Evolutionary conservation across 2,329 filamentous ascomycete species (phyloP), one percentile per base, ranked within the genome.

Genomic region (Aspergillus felis): DNA sequence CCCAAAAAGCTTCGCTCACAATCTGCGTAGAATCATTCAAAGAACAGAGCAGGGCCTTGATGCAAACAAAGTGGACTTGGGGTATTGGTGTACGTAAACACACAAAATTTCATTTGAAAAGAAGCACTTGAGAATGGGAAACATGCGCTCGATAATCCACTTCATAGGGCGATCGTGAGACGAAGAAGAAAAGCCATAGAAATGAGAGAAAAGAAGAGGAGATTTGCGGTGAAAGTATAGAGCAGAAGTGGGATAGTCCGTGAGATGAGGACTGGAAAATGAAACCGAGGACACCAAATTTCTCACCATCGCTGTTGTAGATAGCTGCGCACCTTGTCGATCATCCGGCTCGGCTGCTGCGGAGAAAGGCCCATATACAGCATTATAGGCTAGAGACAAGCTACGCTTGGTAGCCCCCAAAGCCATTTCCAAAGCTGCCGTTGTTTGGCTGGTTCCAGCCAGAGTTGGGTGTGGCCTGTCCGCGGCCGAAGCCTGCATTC

Each of bases 401-500:
- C 68, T 83, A 86, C 65, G 81, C 81, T 72, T 85, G 83, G 74
- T 86, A 86, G 65, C 81, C 82, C 64, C 81, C 81, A 68, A 84
- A 85, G 70, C 81, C 82, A 70, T 83, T 84, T 63, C 78, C 78
- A 64, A 79, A 81, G 58, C 77, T 79, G 59, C 71, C 71, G 62
- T 74, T 77, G 63, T 71, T 74, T 56, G 80, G 80, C 68, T 82
- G 81, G 59, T 78, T 79, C 79, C 82, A 84, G 68, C 81, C 80
- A 61, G 74, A 70, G 54, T 75, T 75, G 64, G 81, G 79, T 56
- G 79, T 76, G 61, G 82, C 82, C 61, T 82, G 82, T 63, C 90
- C 91, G 71, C 91, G 90, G 61, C 90, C 91, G 71, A 92, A 96
- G 60, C 91, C 91, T 66, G 90, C 89, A 71, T 88, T 94, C 65